Conservation (phyloP, 495 filamentous ascomycete genomes). For the Diplogelasinospora grovesii region DNA sequence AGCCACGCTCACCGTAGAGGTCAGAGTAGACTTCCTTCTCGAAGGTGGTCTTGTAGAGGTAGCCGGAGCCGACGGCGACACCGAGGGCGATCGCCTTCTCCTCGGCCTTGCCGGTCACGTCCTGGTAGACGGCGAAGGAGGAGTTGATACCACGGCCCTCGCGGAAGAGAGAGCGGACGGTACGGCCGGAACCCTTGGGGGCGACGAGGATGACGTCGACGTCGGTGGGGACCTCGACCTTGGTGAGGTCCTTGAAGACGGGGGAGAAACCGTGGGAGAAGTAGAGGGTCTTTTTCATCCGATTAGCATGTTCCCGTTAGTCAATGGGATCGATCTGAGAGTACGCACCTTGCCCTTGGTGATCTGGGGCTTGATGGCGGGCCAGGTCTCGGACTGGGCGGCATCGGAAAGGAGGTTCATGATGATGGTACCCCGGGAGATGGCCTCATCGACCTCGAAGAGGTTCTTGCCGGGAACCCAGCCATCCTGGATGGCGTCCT, state of each 20-base stretch:
- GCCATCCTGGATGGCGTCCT: constrained; percentile 92
- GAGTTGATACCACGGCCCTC: constrained; percentile 99
- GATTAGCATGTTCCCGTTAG: background rate
- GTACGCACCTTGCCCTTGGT: constrained; percentile 86
- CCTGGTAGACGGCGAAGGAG: constrained; percentile 96
- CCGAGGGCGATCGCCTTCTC: constrained; percentile 97
- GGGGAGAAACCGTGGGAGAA: constrained; percentile 99
- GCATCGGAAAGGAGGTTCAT: constrained; percentile 99
- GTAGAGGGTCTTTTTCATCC: constrained; percentile 82
- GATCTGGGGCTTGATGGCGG: constrained; percentile 90
- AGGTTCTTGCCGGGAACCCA: constrained; percentile 98
- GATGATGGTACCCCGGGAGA: constrained; percentile 85
- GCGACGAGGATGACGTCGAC: constrained; percentile 99
- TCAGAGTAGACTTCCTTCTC: constrained; percentile 99
- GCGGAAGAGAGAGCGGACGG: constrained; percentile 93
- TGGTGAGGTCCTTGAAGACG: constrained; percentile 98
- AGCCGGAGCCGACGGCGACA: constrained; percentile 91
- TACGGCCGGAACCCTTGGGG: constrained; percentile 97
- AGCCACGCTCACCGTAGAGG: constrained; percentile 98
- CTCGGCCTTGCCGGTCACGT: constrained; percentile 95
- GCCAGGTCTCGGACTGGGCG: constrained; percentile 97
- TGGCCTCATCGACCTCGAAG: constrained; percentile 94
- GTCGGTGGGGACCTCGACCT: constrained; percentile 90
- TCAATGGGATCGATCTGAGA: background rate
- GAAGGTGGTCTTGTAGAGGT: constrained; percentile 99